These are phyloP conservation scores for Saksenaea vasiformis DNA, from an alignment of 371 early-diverging fungal genomes.

Conservation along the genomic window DNA sequence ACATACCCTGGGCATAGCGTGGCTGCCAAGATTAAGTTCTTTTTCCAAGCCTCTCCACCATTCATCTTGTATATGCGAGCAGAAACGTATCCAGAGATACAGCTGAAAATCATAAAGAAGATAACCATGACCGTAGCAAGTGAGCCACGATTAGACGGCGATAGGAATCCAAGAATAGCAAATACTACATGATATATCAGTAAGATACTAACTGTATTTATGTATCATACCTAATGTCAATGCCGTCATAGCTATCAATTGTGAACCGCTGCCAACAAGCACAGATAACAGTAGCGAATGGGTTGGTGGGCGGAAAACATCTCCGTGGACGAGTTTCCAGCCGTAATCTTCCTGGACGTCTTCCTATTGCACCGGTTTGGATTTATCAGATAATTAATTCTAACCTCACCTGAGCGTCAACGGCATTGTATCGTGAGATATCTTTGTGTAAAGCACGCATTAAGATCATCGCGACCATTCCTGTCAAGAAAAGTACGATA, in stretches of 20 bases:
- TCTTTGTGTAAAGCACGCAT: conserved; percentile 87
- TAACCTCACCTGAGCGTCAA: conserved; percentile 59
- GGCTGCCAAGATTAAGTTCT: conserved; percentile 83
- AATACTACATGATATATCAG: conserved; percentile 56
- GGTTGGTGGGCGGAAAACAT: conserved; percentile 89
- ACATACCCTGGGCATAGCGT: conserved; percentile 82
- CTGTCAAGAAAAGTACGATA: conserved; percentile 87
- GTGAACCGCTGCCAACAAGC: conserved; percentile 89
- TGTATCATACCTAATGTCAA: conserved; percentile 58
- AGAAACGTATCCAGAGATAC: conserved; percentile 86
- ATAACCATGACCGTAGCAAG: conserved; percentile 88
- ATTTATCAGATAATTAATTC: background rate
- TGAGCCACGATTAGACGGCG: conserved; percentile 94
- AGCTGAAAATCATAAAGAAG: conserved; percentile 86
- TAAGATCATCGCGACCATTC: conserved; percentile 86
- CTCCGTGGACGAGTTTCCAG: conserved; percentile 94
- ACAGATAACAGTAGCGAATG: conserved; percentile 82
- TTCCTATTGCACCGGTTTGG: conserved; percentile 45
- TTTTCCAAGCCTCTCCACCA: conserved; percentile 86
- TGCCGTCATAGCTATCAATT: conserved; percentile 85
- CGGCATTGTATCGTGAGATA: conserved; percentile 74
- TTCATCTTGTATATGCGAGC: conserved; percentile 94
- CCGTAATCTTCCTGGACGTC: conserved; percentile 90
- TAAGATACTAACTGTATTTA: background rate
- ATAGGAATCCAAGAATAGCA: conserved; percentile 95